Evolutionary conservation across 2,329 filamentous ascomycete genomes (phyloP), one percentile per base, ranked within the genome.

Genomic region (Curvularia sp.): DNA sequence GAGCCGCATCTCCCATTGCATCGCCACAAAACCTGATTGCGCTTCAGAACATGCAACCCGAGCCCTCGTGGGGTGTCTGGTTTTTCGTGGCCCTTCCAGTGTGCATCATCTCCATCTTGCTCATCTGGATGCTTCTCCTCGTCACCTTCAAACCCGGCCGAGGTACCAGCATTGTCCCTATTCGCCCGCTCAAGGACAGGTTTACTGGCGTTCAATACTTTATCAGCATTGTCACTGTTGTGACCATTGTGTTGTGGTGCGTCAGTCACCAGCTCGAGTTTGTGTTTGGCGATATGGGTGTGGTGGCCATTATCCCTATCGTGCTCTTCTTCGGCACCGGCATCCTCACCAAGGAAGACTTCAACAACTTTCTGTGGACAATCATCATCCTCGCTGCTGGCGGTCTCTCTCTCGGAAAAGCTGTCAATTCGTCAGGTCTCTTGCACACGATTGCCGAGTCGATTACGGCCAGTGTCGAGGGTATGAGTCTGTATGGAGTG

Each of bases 351-450:
- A 99, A 98, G 79, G 95, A 98, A 79, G 95, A 99, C 79, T 99
- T 99, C 76, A 99, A 99, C 82, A 99, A 99, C 78, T 99, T 99
- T 78, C 89, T 97, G 38, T 99, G 95, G 95, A 99, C 96, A 19
- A 99, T 99, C 78, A 97, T 99, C 78, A 98, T 99, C 71, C 88
- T 99, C 19, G 95, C 95, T 0, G 94, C 95, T 0, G 95, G 95
- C 46, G 95, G 95, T 7, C 81, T 99, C 32, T 93, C 93, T 1
- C 87, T 99, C 0, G 95, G 95, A 55, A 97, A 96, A 77, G 91
- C 94, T 0, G 95, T 99, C 57, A 94, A 93, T 63, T 95, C 92
- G 0, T 98, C 94, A 0, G 95, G 95, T 1, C 83, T 99, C 10
- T 82, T 99, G 30, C 91, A 96, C 74, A 96, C 93, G 0, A 90